Percentiles rank a stretch among this genome's conserved stretches.
Conservation (phyloP, 129 eudicot genomes). For the Flaveria ramosissima region DNA sequence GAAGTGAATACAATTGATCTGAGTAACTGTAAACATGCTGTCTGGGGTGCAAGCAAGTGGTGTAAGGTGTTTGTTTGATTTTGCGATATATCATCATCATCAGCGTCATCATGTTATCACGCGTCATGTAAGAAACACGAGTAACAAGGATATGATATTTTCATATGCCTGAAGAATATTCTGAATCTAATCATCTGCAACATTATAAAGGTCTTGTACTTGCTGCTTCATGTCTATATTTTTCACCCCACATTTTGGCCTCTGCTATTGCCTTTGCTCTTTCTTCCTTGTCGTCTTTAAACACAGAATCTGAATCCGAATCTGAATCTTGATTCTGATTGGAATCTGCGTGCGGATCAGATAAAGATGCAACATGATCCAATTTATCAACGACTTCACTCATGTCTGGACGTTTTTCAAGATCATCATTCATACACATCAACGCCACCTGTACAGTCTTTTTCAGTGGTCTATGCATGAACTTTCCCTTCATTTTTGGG, state of each 20-base stretch:
- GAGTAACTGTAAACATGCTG: no score
- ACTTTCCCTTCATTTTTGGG: conserved; percentile 56
- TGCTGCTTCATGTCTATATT: conserved; percentile 18
- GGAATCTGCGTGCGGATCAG: background rate
- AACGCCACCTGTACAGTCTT: conserved; percentile 53
- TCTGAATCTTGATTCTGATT: conserved; percentile 27
- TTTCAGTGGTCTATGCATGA: conserved; percentile 30
- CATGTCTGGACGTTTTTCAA: conserved; percentile 53
- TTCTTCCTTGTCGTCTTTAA: conserved; percentile 33
- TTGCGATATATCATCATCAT: background rate
- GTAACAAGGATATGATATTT: background rate
- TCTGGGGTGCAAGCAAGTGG: background rate
- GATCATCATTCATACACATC: conserved; percentile 49
- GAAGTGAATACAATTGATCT: no score
- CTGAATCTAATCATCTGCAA: background rate
- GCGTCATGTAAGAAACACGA: background rate
- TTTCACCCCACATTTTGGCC: conserved; percentile 74
- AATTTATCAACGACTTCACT: conserved; percentile 54
- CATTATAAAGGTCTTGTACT: background rate
- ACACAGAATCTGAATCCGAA: conserved; percentile 5
- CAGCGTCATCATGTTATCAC: background rate
- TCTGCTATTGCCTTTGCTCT: conserved; percentile 62
- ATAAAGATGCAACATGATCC: conserved; percentile 39
- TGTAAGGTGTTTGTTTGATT: background rate
- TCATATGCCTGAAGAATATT: background rate